These are phyloP conservation scores for Suhomyces yuchorum DNA, from an alignment of 1,139 yeast genomes.

Conservation along the genomic window DNA sequence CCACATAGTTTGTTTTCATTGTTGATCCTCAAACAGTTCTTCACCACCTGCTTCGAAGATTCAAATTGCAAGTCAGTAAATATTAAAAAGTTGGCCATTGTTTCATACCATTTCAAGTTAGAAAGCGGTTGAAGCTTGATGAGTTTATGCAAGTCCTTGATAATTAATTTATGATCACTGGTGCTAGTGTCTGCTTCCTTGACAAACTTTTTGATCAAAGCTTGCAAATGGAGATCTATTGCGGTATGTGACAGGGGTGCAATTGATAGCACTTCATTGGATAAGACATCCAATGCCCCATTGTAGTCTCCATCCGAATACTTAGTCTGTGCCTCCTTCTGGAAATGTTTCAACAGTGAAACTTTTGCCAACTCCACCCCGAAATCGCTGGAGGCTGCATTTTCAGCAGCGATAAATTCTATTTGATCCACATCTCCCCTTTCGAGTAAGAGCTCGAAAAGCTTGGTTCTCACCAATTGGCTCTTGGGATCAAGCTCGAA, in stretches of 20 bases:
- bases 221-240: conserved; percentile 25
- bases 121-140: conserved; percentile 35
- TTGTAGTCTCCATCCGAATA: conserved; percentile 21
- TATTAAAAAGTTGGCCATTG: conserved; percentile 45
- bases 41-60: conserved; percentile 50
- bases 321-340: conserved; percentile 21
- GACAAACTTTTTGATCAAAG: conserved; percentile 18
- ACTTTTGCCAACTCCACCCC: conserved; percentile 20
- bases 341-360: conserved; percentile 20
- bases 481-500: conserved; percentile 42
- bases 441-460: conserved; percentile 47
- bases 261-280: conserved; percentile 24
- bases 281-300: conserved; percentile 25
- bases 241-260: conserved; percentile 27
- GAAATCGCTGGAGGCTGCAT: conserved; percentile 14
- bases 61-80: conserved; percentile 55
- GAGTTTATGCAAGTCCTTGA: conserved; percentile 29
- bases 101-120: conserved; percentile 33
- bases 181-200: conserved; percentile 11
- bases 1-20: conserved; percentile 65
- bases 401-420: conserved; percentile 9
- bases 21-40: conserved; percentile 67
- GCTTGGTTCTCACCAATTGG: conserved; percentile 45
- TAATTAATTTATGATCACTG: conserved; percentile 23
- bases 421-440: conserved; percentile 40